phyloP scores from a whole-genome alignment of 768 basidiomycete genomes.

The Leucosporidium creatinivorum region DNA sequence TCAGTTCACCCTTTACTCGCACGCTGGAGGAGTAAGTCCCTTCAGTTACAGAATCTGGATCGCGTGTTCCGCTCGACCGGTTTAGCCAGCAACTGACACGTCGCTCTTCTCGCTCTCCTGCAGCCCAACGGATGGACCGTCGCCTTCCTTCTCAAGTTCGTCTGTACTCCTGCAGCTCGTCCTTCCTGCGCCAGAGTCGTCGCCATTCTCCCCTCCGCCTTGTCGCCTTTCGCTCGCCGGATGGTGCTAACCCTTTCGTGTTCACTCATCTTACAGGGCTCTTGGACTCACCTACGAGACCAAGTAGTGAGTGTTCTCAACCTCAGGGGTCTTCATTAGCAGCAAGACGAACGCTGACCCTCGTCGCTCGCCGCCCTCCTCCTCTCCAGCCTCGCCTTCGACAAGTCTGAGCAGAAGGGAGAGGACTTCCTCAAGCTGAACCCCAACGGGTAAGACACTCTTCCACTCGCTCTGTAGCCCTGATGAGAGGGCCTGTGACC shows the following conservation, averaged over 20 bases:
- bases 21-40: conserved; percentile 15
- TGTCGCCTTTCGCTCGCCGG: too few relatives aligned
- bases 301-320: conserved; percentile 11
- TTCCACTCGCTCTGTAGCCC: neutral
- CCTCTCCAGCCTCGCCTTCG: neutral
- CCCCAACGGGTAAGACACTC: conserved; percentile 5
- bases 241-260: too few relatives aligned
- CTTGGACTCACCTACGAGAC: conserved; percentile 33
- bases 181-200: too few relatives aligned
- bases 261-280: neutral
- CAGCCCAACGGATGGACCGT: conserved; percentile 29
- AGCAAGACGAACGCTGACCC: too few relatives aligned
- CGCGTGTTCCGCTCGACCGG: neutral
- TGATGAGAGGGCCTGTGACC: too few relatives aligned
- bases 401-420: conserved; percentile 21
- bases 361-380: neutral
- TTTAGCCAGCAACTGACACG: neutral
- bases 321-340: too few relatives aligned
- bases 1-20: conserved; percentile 33
- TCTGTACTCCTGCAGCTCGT: too few relatives aligned
- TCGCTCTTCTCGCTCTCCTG: neutral
- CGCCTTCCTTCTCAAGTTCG: conserved; percentile 20
- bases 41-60: neutral
- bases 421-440: conserved; percentile 12
- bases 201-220: too few relatives aligned